Evolutionary conservation across 2,329 filamentous ascomycete species (phyloP).

Genomic region (Phaeophleospora eucalypticola): DNA sequence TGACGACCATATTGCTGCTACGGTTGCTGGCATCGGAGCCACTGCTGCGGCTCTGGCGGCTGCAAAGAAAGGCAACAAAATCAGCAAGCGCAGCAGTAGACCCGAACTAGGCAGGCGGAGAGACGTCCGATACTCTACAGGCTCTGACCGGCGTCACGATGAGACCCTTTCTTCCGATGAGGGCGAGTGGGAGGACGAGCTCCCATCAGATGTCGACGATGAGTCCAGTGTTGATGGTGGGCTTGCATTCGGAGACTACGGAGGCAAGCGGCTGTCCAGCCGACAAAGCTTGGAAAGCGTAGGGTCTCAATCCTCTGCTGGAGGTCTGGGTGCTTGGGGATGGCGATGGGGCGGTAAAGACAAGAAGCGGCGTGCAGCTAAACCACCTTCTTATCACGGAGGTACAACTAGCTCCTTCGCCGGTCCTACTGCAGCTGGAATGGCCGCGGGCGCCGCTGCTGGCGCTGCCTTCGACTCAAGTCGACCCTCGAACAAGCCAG

Average conservation of each 20-base stretch:
- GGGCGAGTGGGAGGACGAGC: slow-evolving; percentile 55
- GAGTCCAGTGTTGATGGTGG: slow-evolving; percentile 53
- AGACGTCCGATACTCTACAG: slow-evolving; percentile 12
- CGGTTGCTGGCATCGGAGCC: slow-evolving; percentile 44
- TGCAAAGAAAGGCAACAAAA: slow-evolving; percentile 34
- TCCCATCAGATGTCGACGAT: slow-evolving; percentile 51
- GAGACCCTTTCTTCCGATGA: slow-evolving; percentile 41
- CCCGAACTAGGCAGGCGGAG: slow-evolving; percentile 26
- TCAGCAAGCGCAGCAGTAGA: slow-evolving; percentile 24
- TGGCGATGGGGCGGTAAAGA: slow-evolving; percentile 56
- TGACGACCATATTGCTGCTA: slow-evolving; percentile 45
- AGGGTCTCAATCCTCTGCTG: slow-evolving; percentile 49
- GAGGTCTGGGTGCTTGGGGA: slow-evolving; percentile 48
- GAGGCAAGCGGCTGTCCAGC: slow-evolving; percentile 32
- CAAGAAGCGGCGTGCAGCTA: slow-evolving; percentile 38
- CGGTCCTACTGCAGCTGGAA: slow-evolving; percentile 36
- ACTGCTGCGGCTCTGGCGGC: slow-evolving; percentile 48
- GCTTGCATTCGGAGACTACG: slow-evolving; percentile 57
- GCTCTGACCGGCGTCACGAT: slow-evolving; percentile 15
- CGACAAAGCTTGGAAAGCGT: slow-evolving; percentile 51
- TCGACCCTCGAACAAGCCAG: slow-evolving; percentile 17
- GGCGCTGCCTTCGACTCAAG: slow-evolving; percentile 41
- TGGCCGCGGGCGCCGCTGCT: slow-evolving; percentile 41
- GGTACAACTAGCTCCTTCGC: slow-evolving; percentile 19
- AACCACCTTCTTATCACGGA: slow-evolving; percentile 12